Percentiles rank a stretch among this genome's conserved stretches.
Evolutionary conservation across 495 filamentous ascomycete species (phyloP).

Genomic region (Aspergillus mulundensis): DNA sequence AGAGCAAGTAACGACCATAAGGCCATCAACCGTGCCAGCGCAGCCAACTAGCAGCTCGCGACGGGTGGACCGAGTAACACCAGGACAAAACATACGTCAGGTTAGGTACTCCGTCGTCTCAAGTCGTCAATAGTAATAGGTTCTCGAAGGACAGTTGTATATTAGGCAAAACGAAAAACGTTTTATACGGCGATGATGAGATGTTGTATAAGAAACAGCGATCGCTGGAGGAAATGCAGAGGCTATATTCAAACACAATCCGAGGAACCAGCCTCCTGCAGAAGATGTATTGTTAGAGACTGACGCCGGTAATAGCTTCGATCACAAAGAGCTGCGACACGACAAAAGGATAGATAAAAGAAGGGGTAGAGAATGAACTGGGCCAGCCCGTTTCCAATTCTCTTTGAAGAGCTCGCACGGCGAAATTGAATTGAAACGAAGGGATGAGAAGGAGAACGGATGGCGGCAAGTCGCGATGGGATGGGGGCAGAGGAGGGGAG

Average conservation of each 20-base stretch:
- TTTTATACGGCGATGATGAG: constrained; percentile 5
- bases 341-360: constrained; percentile 23
- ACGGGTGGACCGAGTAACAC: not conserved
- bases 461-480: constrained; percentile 21
- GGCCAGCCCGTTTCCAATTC: constrained; percentile 41
- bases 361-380: constrained; percentile 36
- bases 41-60: not conserved
- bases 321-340: constrained; percentile 24
- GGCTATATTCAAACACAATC: constrained; percentile 20
- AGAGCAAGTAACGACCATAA: not conserved
- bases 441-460: constrained; percentile 19
- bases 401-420: constrained; percentile 39
- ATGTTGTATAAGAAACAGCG: constrained; percentile 13
- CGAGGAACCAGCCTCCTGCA: constrained; percentile 41
- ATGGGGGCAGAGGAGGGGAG: constrained; percentile 6
- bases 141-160: constrained; percentile 1
- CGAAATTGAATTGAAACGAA: constrained; percentile 38
- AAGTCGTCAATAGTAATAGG: not conserved
- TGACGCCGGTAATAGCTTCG: constrained; percentile 19
- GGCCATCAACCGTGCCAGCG: not conserved
- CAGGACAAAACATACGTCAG: constrained; percentile 17
- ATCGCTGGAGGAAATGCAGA: constrained; percentile 19
- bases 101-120: constrained; percentile 12
- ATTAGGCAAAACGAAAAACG: constrained; percentile 12
- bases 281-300: constrained; percentile 14